Evolutionary conservation across 2,329 filamentous ascomycete species (phyloP).

Genomic region (Xylaria polymorpha): DNA sequence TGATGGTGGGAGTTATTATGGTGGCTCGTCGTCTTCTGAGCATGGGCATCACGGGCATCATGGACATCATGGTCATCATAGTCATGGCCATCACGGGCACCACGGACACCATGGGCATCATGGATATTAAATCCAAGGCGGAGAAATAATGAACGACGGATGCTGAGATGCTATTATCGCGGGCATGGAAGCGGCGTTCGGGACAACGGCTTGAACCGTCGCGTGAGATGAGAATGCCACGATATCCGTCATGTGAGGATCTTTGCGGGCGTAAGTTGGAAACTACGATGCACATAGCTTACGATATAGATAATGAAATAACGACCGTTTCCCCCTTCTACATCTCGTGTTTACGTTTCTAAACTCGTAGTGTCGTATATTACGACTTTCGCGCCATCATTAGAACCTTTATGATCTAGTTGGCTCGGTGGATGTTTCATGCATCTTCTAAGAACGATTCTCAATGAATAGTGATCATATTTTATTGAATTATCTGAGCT

Average conservation of each 20-base stretch:
- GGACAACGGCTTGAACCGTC: not conserved
- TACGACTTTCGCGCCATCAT: too few relatives aligned
- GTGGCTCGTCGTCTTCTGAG: conserved; percentile 1
- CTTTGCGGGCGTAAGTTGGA: not conserved
- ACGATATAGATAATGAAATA: not conserved
- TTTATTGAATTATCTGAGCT: too few relatives aligned
- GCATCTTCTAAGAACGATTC: too few relatives aligned
- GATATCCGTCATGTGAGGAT: not conserved
- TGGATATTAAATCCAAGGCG: conserved; percentile 4
- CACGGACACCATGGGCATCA: conserved; percentile 36
- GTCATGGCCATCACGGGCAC: conserved; percentile 36
- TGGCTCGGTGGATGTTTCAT: too few relatives aligned
- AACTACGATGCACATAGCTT: not conserved
- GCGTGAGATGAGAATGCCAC: not conserved
- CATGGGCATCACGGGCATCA: conserved; percentile 30
- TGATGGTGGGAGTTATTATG: conserved; percentile 32
- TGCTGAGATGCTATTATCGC: not conserved
- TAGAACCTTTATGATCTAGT: too few relatives aligned
- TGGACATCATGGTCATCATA: conserved; percentile 33
- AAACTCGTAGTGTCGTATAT: not conserved
- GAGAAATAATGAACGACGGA: not conserved
- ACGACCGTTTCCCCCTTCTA: not conserved
- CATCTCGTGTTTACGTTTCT: not conserved
- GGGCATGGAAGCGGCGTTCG: not conserved
- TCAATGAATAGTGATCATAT: too few relatives aligned